These are phyloP conservation scores for Cephalotrichum gorgonifer DNA, from an alignment of 2,329 filamentous ascomycete genomes.

Conservation along the genomic window DNA sequence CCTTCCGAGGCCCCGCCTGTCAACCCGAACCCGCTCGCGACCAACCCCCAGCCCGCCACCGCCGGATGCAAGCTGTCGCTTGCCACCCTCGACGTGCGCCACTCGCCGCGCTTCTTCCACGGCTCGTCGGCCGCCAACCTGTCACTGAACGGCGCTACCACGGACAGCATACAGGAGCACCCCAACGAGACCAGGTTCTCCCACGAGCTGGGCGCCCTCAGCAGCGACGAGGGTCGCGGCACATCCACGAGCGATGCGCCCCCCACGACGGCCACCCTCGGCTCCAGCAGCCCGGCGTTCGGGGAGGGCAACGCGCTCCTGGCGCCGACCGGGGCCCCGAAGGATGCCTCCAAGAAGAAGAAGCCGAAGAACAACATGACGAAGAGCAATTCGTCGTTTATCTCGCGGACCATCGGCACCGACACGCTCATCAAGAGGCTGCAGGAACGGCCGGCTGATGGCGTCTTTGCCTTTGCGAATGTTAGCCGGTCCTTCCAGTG, in stretches of 20 bases:
- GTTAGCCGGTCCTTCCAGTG: conserved; percentile 94
- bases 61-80: conserved; percentile 78
- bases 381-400: conserved; percentile 97
- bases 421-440: conserved; percentile 71
- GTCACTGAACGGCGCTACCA: conserved; percentile 27
- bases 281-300: conserved; percentile 54
- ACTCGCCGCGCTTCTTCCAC: conserved; percentile 42
- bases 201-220: conserved; percentile 45
- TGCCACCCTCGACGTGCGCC: conserved; percentile 56
- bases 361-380: conserved; percentile 98
- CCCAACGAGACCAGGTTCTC: conserved; percentile 51
- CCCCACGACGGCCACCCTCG: conserved; percentile 26
- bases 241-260: conserved; percentile 42
- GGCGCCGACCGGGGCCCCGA: conserved; percentile 45
- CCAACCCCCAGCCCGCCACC: conserved; percentile 72
- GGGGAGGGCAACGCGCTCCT: conserved; percentile 78
- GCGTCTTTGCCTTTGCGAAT: conserved; percentile 86
- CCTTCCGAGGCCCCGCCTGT: conserved; percentile 81
- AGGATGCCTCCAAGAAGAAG: conserved; percentile 68
- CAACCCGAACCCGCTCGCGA: conserved; percentile 86
- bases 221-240: conserved; percentile 44
- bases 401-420: conserved; percentile 89
- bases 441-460: conserved; percentile 66
- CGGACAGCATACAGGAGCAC: conserved; percentile 46
- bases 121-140: conserved; percentile 40